These are phyloP conservation scores for Fraxinus baroniana DNA, from an alignment of 305 asterid genomes.

Conservation along the genomic window DNA sequence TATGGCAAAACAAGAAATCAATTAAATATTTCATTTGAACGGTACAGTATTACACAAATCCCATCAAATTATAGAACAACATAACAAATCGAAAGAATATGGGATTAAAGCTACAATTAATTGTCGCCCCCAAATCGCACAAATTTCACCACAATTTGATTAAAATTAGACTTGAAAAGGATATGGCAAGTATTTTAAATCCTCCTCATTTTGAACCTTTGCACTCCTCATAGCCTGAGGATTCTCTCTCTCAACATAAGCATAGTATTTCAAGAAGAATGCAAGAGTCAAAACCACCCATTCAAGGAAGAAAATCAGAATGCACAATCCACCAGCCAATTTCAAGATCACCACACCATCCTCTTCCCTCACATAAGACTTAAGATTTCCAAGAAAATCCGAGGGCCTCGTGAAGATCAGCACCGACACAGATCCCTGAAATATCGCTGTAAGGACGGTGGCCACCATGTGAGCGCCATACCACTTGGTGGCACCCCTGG, in stretches of 20 bases:
- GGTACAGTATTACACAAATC: not conserved
- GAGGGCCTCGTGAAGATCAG: slow-evolving; percentile 73
- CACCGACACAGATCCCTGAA: slow-evolving; percentile 90
- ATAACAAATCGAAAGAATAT: not conserved
- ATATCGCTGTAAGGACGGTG: slow-evolving; percentile 82
- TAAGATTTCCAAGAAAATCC: slow-evolving; percentile 69
- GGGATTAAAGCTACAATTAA: not conserved
- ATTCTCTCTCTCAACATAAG: slow-evolving; percentile 54
- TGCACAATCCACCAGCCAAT: slow-evolving; percentile 74
- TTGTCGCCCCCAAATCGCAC: not conserved
- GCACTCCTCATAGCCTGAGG: slow-evolving; percentile 37
- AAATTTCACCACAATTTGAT: not conserved
- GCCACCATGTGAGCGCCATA: slow-evolving; percentile 89
- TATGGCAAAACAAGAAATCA: not conserved
- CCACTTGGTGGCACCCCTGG: slow-evolving; percentile 38
- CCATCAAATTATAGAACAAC: not conserved
- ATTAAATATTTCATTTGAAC: not conserved
- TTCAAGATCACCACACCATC: slow-evolving; percentile 74
- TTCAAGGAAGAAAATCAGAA: slow-evolving; percentile 68
- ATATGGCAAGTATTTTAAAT: not conserved
- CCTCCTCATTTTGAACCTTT: slow-evolving; percentile 28
- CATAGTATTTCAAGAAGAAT: slow-evolving; percentile 75
- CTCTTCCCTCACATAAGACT: slow-evolving; percentile 80
- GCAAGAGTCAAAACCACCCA: slow-evolving; percentile 90
- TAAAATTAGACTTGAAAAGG: not conserved